A percentile compares a stretch with the other conserved stretches of the same genome.
Evolutionary conservation across 2,329 filamentous ascomycete species (phyloP).

Genomic region (Neocucurbitaria cava): DNA sequence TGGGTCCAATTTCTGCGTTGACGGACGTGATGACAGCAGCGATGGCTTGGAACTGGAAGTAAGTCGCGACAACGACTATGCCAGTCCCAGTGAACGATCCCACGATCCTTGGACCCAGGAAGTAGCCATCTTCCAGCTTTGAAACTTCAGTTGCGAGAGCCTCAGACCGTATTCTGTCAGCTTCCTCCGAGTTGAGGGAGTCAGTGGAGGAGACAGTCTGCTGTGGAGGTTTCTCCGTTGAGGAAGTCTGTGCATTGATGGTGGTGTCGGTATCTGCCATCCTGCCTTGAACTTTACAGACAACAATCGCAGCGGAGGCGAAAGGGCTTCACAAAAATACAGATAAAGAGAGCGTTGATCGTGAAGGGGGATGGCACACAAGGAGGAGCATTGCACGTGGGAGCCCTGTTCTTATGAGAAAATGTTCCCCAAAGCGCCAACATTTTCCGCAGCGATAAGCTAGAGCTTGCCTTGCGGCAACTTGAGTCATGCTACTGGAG

Average conservation of each 20-base stretch:
- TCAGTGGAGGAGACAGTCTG: not conserved
- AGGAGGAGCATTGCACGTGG: not conserved
- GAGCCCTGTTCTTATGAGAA: not conserved
- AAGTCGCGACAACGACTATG: conserved; percentile 20
- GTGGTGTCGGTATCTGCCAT: not conserved
- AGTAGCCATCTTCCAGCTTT: conserved; percentile 14
- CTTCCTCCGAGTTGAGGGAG: conserved; percentile 14
- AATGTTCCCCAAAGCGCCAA: not conserved
- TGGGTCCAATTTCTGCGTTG: conserved; percentile 20
- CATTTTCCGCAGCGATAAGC: not conserved
- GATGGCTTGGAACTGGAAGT: conserved; percentile 24
- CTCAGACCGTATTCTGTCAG: conserved; percentile 14
- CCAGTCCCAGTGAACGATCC: conserved; percentile 15
- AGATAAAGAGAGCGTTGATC: too few relatives aligned
- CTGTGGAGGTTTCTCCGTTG: not conserved
- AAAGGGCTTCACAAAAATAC: not conserved
- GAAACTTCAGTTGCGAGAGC: conserved; percentile 13
- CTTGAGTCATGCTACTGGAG: not conserved
- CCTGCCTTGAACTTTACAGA: not conserved
- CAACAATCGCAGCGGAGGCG: not conserved
- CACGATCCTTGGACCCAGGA: conserved; percentile 6
- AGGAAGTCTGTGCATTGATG: not conserved
- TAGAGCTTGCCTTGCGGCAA: not conserved
- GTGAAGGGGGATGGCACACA: too few relatives aligned
- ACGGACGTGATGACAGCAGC: conserved; percentile 4